These are phyloP conservation scores for Pseudoturritis turrita DNA, from an alignment of 345 rosid genomes.

Conservation along the genomic window DNA sequence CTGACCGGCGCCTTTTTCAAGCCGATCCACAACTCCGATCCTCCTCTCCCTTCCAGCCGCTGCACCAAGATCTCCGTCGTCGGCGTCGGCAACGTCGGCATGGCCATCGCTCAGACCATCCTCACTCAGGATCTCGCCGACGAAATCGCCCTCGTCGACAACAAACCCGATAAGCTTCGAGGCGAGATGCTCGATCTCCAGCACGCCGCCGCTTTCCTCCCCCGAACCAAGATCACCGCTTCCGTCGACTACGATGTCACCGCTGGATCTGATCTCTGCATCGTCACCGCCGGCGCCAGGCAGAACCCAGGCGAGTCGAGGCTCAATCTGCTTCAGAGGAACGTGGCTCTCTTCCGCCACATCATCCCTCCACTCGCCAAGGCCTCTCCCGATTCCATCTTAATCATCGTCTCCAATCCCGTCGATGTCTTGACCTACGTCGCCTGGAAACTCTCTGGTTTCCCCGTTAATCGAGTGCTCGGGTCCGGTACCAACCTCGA, in stretches of 20 bases:
- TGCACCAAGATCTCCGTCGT: constrained; percentile 69
- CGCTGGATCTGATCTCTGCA: constrained; percentile 75
- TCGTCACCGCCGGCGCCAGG: constrained; percentile 89
- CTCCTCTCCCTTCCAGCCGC: constrained; percentile 57
- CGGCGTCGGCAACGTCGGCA: constrained; percentile 91
- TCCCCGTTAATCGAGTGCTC: constrained; percentile 69
- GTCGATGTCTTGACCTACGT: constrained; percentile 80
- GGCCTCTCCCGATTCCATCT: constrained; percentile 63
- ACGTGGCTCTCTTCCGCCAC: constrained; percentile 54
- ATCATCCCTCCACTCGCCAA: constrained; percentile 81
- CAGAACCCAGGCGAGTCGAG: constrained; percentile 87
- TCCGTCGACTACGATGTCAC: constrained; percentile 68
- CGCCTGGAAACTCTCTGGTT: constrained; percentile 90
- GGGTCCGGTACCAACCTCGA: constrained; percentile 95
- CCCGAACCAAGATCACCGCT: constrained; percentile 72
- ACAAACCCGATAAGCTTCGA: constrained; percentile 58
- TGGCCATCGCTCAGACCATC: constrained; percentile 98
- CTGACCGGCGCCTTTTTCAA: constrained; percentile 64
- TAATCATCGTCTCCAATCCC: constrained; percentile 91
- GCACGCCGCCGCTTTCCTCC: constrained; percentile 97
- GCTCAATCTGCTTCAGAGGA: constrained; percentile 76
- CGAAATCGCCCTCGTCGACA: constrained; percentile 70
- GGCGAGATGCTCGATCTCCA: constrained; percentile 99
- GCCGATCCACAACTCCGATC: constrained; percentile 48
- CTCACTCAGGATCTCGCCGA: constrained; percentile 80